Percentiles rank a stretch among this genome's conserved stretches.
phyloP scores from a whole-genome alignment of 1,139 yeast genomes.

The Yamadazyma jaroonii region DNA sequence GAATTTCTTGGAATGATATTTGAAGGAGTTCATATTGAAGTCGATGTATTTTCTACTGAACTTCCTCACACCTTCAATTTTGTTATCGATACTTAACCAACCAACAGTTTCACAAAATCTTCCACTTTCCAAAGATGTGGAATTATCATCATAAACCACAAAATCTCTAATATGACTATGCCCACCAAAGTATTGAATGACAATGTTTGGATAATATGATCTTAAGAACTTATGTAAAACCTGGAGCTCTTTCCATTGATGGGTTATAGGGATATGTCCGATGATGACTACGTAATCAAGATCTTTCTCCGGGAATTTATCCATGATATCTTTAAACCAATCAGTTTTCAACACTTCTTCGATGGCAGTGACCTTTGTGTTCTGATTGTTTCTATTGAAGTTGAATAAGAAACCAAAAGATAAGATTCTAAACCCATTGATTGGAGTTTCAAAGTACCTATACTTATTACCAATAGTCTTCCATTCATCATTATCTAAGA shows the following conservation, averaged over 20 bases:
- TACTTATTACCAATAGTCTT: slow-evolving; percentile 68
- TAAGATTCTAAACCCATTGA: slow-evolving; percentile 51
- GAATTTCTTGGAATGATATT: slow-evolving; percentile 48
- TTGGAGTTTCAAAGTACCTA: slow-evolving; percentile 62
- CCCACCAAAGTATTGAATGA: slow-evolving; percentile 90
- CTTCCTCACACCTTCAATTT: slow-evolving; percentile 8
- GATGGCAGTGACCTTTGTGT: slow-evolving; percentile 66
- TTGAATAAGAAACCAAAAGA: slow-evolving; percentile 81
- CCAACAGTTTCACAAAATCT: slow-evolving; percentile 92
- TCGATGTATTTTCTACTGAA: slow-evolving; percentile 73
- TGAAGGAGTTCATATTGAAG: slow-evolving; percentile 69
- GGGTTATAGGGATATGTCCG: slow-evolving; percentile 80
- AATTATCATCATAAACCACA: slow-evolving; percentile 58
- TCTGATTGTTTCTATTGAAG: slow-evolving; percentile 58
- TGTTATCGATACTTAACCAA: slow-evolving; percentile 59
- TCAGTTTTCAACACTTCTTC: slow-evolving; percentile 49
- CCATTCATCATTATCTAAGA: slow-evolving; percentile 44
- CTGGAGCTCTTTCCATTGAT: slow-evolving; percentile 54
- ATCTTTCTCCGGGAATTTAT: slow-evolving; percentile 34
- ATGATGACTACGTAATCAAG: slow-evolving; percentile 68
- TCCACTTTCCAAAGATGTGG: slow-evolving; percentile 86
- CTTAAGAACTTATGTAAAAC: slow-evolving; percentile 55
- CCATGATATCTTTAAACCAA: slow-evolving; percentile 64
- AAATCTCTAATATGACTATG: slow-evolving; percentile 93
- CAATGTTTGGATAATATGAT: slow-evolving; percentile 51